These are phyloP conservation scores for Centella asiatica DNA, from an alignment of 129 eudicot species.

Conservation along the genomic window DNA sequence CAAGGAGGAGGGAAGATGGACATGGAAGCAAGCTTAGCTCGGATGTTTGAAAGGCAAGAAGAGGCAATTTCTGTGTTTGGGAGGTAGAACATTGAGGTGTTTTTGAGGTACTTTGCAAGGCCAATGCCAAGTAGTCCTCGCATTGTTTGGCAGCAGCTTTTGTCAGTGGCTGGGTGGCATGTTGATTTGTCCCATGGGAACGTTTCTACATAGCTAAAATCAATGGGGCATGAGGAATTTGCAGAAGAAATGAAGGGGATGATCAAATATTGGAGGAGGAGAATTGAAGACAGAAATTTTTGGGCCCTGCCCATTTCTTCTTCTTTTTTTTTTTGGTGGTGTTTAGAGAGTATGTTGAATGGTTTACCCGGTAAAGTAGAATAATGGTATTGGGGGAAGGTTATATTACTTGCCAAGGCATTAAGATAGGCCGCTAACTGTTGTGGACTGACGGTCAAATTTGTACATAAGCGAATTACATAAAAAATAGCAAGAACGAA, in stretches of 20 bases:
- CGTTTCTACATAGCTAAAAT: constrained; percentile 45
- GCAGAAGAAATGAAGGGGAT: constrained; percentile 10
- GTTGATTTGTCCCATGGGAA: constrained; percentile 53
- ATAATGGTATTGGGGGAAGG: too few relatives aligned
- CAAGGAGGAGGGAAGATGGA: constrained; percentile 33
- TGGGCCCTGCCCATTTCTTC: constrained; percentile 4
- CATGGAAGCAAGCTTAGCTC: constrained; percentile 17
- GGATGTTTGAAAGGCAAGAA: constrained; percentile 41
- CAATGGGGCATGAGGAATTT: constrained; percentile 48
- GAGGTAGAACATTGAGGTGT: constrained; percentile 40
- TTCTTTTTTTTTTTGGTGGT: neutral
- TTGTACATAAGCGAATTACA: too few relatives aligned
- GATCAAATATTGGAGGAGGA: constrained; percentile 10
- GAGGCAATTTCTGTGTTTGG: constrained; percentile 30
- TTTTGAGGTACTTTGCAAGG: constrained; percentile 47
- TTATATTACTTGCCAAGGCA: too few relatives aligned
- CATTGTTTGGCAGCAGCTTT: constrained; percentile 56
- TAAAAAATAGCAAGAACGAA: too few relatives aligned
- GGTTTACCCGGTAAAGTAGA: too few relatives aligned
- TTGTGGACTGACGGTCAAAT: too few relatives aligned
- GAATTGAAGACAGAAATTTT: neutral
- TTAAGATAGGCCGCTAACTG: too few relatives aligned
- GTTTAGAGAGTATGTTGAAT: too few relatives aligned
- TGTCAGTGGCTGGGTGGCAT: constrained; percentile 26
- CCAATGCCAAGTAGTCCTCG: constrained; percentile 55